Base-by-base conservation (phyloP, 352 stramenopile species). In the Globisporangium nagaii region DNA sequence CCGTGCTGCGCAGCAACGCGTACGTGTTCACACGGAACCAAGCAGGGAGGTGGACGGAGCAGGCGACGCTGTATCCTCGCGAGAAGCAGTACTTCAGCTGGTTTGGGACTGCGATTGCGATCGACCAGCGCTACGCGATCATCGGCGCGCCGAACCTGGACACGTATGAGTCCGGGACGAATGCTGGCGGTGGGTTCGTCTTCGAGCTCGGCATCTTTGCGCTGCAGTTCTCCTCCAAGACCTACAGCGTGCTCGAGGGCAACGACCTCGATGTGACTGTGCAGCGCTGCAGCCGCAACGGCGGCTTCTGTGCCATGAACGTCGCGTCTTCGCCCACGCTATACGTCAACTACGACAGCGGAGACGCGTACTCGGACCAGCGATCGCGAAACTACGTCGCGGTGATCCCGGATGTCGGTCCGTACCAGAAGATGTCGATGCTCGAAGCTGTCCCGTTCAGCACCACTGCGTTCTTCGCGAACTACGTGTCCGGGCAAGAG, bases 91-190 rank as follows among this genome's bases (percentile, higher is more conserved):
- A 85, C 57, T 93, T 86, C 36, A 84, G 76, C 55, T 93, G 75
- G 62, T 96, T 98, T 53, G 95, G 90, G 10, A 70, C 69, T 2
- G 68, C 75, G 24, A 81, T 98, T 4, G 83, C 88, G 4, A 53
- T 98, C 25, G 58, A 94, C 41, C 72, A 90, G 24, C 79, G 82
- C 12, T 86, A 77, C 12, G 95, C 89, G 4, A 76, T 96, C n/a
- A 67, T 98, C 15, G 94, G 95, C 31, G 81, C 90, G 2, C 86
- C 90, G 1, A 98, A 98, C 52, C 68, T 96, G 19, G 94, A 99
- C 61, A 93, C 84, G 1, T 81, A 93, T 25, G 83, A 92, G 31
- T 81, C 90, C 17, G 78, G 81, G 11, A 80, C 86, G 50, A 98
- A 98, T 62, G 86, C 89, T 17, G 96, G 96, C 15, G 89, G 91